Percentiles rank a stretch among this genome's conserved stretches.
Evolutionary conservation across 2,329 filamentous ascomycete genomes (phyloP).

Genomic region (Paecilomyces niveus): DNA sequence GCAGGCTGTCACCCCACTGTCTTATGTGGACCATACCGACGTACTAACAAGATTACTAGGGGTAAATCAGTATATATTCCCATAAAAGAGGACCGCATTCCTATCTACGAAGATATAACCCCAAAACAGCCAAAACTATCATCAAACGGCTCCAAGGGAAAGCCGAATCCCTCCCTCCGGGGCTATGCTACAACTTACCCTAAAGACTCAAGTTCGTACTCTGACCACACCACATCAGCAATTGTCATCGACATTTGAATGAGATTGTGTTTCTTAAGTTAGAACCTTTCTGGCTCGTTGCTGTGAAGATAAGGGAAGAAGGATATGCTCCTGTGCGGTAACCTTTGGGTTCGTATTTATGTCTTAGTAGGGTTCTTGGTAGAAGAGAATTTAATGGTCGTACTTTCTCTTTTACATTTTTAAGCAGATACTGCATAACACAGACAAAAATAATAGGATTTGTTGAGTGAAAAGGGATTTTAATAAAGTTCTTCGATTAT

Average conservation of each 20-base stretch:
- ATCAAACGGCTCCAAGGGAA: not conserved
- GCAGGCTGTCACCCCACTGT: too few relatives aligned
- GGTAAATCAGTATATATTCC: too few relatives aligned
- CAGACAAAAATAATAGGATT: too few relatives aligned
- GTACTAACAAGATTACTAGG: too few relatives aligned
- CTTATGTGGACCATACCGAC: too few relatives aligned
- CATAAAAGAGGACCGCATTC: not conserved
- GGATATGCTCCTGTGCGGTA: not conserved
- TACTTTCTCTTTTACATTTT: too few relatives aligned
- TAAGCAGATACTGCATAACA: too few relatives aligned
- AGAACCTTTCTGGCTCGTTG: not conserved
- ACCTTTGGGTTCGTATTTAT: too few relatives aligned
- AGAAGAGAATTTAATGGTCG: too few relatives aligned
- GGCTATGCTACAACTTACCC: not conserved
- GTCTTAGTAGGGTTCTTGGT: too few relatives aligned
- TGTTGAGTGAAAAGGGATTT: too few relatives aligned
- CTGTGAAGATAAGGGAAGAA: not conserved
- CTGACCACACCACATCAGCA: not conserved
- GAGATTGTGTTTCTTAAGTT: not conserved
- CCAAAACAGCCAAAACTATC: not conserved
- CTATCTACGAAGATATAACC: not conserved
- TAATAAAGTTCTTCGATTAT: too few relatives aligned
- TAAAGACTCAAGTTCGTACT: not conserved
- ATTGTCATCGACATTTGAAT: not conserved
- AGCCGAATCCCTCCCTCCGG: not conserved